phyloP scores from a whole-genome alignment of 768 basidiomycete genomes.

The Lyophyllum semitale region DNA sequence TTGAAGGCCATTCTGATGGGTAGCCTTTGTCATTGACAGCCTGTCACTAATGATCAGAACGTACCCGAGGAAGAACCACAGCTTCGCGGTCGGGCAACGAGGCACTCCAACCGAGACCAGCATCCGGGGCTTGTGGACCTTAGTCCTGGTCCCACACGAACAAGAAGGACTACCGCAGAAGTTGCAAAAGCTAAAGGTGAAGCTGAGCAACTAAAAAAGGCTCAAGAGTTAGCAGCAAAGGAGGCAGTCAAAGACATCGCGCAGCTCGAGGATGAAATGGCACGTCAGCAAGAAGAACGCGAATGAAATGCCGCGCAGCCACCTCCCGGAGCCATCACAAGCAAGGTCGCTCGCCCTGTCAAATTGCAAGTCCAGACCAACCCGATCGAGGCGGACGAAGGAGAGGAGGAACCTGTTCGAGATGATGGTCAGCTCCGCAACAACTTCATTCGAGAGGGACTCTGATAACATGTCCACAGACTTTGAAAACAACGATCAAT shows the following conservation, averaged over 20 bases:
- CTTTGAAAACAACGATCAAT: too few relatives aligned
- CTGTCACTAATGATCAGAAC: not conserved
- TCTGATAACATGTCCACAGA: too few relatives aligned
- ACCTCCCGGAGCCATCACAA: not conserved
- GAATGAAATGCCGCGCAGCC: too few relatives aligned
- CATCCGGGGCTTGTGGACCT: conserved; percentile 4
- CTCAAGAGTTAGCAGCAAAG: not conserved
- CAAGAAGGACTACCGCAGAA: not conserved
- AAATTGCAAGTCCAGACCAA: too few relatives aligned
- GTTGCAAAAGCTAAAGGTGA: not conserved
- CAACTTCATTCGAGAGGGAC: too few relatives aligned
- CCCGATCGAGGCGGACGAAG: too few relatives aligned
- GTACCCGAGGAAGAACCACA: not conserved
- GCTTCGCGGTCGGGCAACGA: not conserved
- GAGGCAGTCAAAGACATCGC: not conserved
- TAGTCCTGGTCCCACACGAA: not conserved
- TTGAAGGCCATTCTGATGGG: too few relatives aligned
- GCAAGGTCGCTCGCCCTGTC: not conserved
- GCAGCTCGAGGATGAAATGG: not conserved
- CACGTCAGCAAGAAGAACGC: not conserved
- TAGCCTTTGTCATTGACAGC: too few relatives aligned
- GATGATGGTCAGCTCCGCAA: too few relatives aligned
- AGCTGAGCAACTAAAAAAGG: not conserved
- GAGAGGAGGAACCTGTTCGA: too few relatives aligned
- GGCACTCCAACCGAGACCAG: not conserved